Conservation (phyloP, 2,329 filamentous ascomycete species). For the Westerdykella sp. region DNA sequence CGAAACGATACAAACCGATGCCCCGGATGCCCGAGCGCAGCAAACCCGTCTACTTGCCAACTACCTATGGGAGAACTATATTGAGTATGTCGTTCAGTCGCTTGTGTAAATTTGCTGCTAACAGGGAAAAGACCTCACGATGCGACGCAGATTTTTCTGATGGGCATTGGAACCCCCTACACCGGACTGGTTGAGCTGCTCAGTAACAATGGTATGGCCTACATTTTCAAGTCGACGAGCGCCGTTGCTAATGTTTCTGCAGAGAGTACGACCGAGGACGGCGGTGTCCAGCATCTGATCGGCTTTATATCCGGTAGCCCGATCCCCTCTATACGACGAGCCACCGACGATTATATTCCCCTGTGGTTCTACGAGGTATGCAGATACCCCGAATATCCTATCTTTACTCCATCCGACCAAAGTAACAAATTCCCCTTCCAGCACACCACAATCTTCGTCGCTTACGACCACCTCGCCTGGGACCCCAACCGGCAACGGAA, state of each 20-base stretch:
- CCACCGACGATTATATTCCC: slow-evolving; percentile 64
- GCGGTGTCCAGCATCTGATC: slow-evolving; percentile 60
- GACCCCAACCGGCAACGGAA: slow-evolving; percentile 54
- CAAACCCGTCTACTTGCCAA: slow-evolving; percentile 64
- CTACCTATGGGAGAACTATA: slow-evolving; percentile 96
- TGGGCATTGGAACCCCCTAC: slow-evolving; percentile 88
- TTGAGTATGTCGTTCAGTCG: slow-evolving; percentile 52
- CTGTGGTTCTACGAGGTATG: slow-evolving; percentile 71
- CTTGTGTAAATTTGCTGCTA: slow-evolving; percentile 1
- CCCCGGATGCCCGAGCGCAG: slow-evolving; percentile 30
- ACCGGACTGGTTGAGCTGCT: slow-evolving; percentile 75
- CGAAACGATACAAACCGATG: slow-evolving; percentile 45
- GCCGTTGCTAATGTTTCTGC: slow-evolving; percentile 1
- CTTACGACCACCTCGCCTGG: slow-evolving; percentile 68
- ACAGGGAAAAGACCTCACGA: slow-evolving; percentile 45
- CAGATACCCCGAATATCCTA: background rate
- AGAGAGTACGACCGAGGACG: slow-evolving; percentile 54
- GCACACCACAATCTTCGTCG: slow-evolving; percentile 74
- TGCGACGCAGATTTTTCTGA: slow-evolving; percentile 68
- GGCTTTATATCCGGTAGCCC: slow-evolving; percentile 73
- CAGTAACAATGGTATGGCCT: slow-evolving; percentile 60
- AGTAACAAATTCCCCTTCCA: slow-evolving; percentile 15
- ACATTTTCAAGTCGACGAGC: slow-evolving; percentile 22
- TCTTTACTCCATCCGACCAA: background rate
- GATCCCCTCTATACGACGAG: slow-evolving; percentile 64